A percentile compares a stretch with the other conserved stretches of the same genome.
These are phyloP conservation scores for Mycothermus thermophilus DNA, from an alignment of 495 filamentous ascomycete species.

Conservation along the genomic window DNA sequence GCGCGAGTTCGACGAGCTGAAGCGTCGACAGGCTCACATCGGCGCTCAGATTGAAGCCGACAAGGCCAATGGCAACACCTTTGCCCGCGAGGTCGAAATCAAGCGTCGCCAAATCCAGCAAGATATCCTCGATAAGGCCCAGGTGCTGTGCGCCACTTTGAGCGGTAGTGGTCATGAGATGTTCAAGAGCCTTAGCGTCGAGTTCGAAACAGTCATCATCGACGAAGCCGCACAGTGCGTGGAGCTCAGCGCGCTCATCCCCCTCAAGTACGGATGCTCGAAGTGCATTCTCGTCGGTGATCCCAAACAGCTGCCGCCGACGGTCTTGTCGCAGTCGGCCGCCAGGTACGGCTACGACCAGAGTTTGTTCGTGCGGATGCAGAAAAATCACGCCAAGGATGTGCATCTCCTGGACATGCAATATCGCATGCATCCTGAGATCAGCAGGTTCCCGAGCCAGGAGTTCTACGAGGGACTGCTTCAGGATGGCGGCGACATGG, in stretches of 20 bases:
- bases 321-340: constrained; percentile 85
- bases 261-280: constrained; percentile 90
- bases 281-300: constrained; percentile 97
- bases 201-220: constrained; percentile 97
- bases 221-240: constrained; percentile 98
- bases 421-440: constrained; percentile 98
- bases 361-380: constrained; percentile 96
- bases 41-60: constrained; percentile 71
- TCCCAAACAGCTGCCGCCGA: constrained; percentile 91
- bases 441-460: constrained; percentile 74
- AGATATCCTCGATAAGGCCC: constrained; percentile 73
- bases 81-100: constrained; percentile 68
- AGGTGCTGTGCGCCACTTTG: constrained; percentile 89
- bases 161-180: constrained; percentile 95
- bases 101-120: constrained; percentile 74
- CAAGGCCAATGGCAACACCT: constrained; percentile 67
- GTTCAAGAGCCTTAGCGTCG: constrained; percentile 85
- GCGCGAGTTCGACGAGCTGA: constrained; percentile 63
- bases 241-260: constrained; percentile 90
- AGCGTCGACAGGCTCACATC: constrained; percentile 56
- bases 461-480: constrained; percentile 86
- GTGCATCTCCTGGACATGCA: constrained; percentile 94
- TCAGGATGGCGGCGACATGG: constrained; percentile 74
- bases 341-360: constrained; percentile 92
- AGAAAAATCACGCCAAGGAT: constrained; percentile 71